These are phyloP conservation scores for Ilyonectria mors-panacis DNA, from an alignment of 2,329 filamentous ascomycete species.

Conservation along the genomic window DNA sequence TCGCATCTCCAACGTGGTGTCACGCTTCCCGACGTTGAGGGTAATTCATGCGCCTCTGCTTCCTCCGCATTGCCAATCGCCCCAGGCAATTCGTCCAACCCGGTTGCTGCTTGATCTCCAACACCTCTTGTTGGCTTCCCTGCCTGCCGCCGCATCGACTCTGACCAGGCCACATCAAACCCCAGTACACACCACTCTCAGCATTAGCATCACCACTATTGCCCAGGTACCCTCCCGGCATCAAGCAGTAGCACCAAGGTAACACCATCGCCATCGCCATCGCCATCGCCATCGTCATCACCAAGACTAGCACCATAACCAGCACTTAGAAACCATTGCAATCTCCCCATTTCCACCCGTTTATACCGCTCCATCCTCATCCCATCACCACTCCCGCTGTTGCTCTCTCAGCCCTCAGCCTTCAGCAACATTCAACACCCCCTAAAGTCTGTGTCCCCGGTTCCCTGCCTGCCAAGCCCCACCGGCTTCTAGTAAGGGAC, in stretches of 20 bases:
- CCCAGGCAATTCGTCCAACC: neutral
- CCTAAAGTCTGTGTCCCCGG: neutral
- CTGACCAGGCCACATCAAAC: neutral
- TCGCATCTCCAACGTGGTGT: constrained; percentile 20
- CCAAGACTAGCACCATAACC: neutral
- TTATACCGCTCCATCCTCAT: neutral
- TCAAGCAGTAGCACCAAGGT: constrained; percentile 4
- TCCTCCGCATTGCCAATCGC: neutral
- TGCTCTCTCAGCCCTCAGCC: neutral
- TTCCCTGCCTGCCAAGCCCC: constrained; percentile 18
- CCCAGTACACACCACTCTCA: constrained; percentile 3
- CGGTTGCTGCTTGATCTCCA: neutral
- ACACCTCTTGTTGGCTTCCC: neutral
- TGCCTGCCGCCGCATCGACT: constrained; percentile 1
- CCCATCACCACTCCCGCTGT: neutral
- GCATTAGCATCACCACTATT: constrained; percentile 3
- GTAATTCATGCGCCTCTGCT: constrained; percentile 12
- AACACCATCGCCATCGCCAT: neutral
- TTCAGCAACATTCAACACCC: neutral
- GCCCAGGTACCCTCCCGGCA: neutral
- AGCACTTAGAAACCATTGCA: neutral
- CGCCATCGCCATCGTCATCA: neutral
- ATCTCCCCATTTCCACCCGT: constrained; percentile 5
- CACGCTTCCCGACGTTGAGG: constrained; percentile 20
- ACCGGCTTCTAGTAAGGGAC: constrained; percentile 17